Base-by-base conservation (phyloP, 495 filamentous ascomycete species). In the Xeromyces bisporus region DNA sequence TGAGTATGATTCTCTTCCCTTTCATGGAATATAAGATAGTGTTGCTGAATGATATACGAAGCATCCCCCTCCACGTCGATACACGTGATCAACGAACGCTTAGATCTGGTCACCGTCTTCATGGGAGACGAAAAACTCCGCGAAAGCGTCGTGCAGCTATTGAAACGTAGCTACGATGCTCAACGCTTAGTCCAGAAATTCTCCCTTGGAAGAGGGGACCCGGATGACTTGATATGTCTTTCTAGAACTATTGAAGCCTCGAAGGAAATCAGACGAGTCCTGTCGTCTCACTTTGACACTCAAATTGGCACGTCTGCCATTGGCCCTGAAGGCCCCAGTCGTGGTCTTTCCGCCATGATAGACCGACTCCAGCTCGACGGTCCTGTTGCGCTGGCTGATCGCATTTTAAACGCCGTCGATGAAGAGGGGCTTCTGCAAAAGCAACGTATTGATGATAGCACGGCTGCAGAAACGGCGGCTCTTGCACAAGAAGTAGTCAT, bases 101-200 rank as follows among this genome's bases (percentile, higher is more conserved):
- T 93, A 14, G 77, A 94, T 34, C 65, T 96, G 1, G 86, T 94
- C 7, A 66, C 77, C 7, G 60, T 69, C 9, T 77, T 94, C 40
- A 48, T 85, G 2, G 47, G 66, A 7, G 54, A 78, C 36, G 44
- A 60, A 7, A 50, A 68, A 10, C 62, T 91, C 7, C 70, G 77
- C 23, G 74, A 89, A 32, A 60, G 70, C 26, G 56, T 91, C 9
- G 53, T 67, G 0, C 43, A 62, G 13, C 55, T 86, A n/a, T 60
- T 96, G 5, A 73, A 75, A 40, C 67, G 69, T 20, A 85, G 73
- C 38, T 75, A 83, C 36, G 89, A 99, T 47, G 79, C 82, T 5
- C 77, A 91, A 37, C 77, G 91, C 4, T 64, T 96, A 21, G 72
- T 93, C 1, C 87, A 94, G 46, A 93, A 84, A 38, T 93, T 99